Percentiles rank a stretch among this genome's conserved stretches.
Conservation (phyloP, 768 basidiomycete genomes). For the Pisolithus orientalis region DNA sequence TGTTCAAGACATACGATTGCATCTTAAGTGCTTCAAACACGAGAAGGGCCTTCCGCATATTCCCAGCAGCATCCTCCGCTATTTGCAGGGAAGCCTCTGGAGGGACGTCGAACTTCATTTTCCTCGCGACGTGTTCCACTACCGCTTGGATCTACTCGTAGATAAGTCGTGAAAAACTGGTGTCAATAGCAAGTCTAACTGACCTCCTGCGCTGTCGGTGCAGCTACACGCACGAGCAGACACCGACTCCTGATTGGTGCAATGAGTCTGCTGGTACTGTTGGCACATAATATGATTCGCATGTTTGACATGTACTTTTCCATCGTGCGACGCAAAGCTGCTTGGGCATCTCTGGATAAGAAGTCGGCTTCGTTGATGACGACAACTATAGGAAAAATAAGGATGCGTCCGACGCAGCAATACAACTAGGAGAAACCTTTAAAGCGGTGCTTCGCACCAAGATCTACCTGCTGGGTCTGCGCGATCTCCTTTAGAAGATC, state of each 20-base stretch:
- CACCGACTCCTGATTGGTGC: conserved; percentile 96
- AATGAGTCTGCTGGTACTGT: conserved; percentile 91
- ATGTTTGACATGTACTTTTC: conserved; percentile 99
- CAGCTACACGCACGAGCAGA: conserved; percentile 87
- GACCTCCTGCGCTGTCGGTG: conserved; percentile 76
- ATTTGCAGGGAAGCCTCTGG: conserved; percentile 70
- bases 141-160: conserved; percentile 68
- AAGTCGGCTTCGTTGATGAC: conserved; percentile 97
- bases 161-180: conserved; percentile 1
- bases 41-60: conserved; percentile 90
- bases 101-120: conserved; percentile 78
- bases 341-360: conserved; percentile 92
- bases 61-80: conserved; percentile 76
- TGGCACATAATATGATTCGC: conserved; percentile 93
- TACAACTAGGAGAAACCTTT: conserved; percentile 54
- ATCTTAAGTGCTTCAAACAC: conserved; percentile 94
- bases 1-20: conserved; percentile 68
- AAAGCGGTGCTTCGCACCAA: conserved; percentile 92
- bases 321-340: conserved; percentile 95
- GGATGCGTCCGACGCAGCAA: neutral
- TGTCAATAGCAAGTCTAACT: conserved; percentile 6
- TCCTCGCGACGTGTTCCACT: conserved; percentile 70
- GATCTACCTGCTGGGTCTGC: conserved; percentile 96
- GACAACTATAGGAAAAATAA: conserved; percentile 55
- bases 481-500: conserved; percentile 98